These are phyloP conservation scores for Saussurea involucrata DNA, from an alignment of 129 eudicot species.

Conservation along the genomic window DNA sequence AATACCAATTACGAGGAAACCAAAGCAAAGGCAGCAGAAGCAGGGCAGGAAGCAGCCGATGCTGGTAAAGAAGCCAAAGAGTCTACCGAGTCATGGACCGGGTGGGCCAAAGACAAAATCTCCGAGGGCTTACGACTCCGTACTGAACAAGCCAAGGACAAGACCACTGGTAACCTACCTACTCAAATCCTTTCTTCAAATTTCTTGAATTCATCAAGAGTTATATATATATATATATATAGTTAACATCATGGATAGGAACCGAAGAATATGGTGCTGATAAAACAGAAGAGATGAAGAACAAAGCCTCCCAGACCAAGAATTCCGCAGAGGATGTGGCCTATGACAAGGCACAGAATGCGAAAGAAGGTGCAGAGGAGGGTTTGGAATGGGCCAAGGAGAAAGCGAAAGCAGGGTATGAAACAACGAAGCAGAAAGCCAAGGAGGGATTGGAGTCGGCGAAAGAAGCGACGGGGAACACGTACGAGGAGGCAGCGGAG, in stretches of 20 bases:
- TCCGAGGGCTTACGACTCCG: constrained; percentile 54
- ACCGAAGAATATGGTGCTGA: constrained; percentile 32
- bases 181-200: not conserved
- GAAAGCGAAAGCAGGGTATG: constrained; percentile 47
- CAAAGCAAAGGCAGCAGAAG: constrained; percentile 8
- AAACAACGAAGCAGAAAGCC: constrained; percentile 39
- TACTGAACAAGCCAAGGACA: constrained; percentile 41
- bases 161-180: constrained; percentile 27
- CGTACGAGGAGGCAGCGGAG: constrained; percentile 28
- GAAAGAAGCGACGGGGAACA: constrained; percentile 40
- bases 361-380: constrained; percentile 15
- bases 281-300: constrained; percentile 22
- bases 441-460: constrained; percentile 46
- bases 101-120: constrained; percentile 84
- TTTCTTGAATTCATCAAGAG: not conserved
- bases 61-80: constrained; percentile 40
- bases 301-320: constrained; percentile 1
- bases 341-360: constrained; percentile 4
- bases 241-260: constrained; percentile 22
- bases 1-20: constrained; percentile 23
- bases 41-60: constrained; percentile 17
- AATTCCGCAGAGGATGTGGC: constrained; percentile 23
- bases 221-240: too few species aligned
- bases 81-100: constrained; percentile 62
- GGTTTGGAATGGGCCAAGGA: constrained; percentile 35